Base-by-base conservation (phyloP, 2,329 filamentous ascomycete species). In the Dactylellina parvicollis region DNA sequence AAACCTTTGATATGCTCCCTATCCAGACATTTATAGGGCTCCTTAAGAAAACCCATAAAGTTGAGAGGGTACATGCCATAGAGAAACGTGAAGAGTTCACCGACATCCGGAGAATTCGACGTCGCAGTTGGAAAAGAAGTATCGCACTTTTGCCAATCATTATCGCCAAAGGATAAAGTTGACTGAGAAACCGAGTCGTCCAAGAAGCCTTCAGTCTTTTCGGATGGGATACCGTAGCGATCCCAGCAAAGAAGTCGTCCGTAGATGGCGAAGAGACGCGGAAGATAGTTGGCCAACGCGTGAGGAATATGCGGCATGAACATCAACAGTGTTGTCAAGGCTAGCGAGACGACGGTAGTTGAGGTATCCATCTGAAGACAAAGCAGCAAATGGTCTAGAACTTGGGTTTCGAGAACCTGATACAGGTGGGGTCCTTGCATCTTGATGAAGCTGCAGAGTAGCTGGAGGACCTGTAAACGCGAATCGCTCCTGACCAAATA, bases 51-150 rank as follows among this genome's bases (percentile, higher is more conserved):
- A 80, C 89, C 90, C 86, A 92, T 90, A 77, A 95, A 92, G 79
- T 94, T 94, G 78, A 94, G 86, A 1, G 91, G 91, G 75, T 94
- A 95, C 3, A 95, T 82, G 0, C 91, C 92, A 76, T 95, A 95
- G 0, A 95, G 83, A 24, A 92, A 89, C 1, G 90, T 93, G 77
- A 92, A 95, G 80, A 92, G 93, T 76, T 89, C 87, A 59, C 88
- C 81, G 1, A 94, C 83, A 71, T 91, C 88, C 3, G 88, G 87
- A 1, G 92, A 86, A 2, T 85, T 82, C 4, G 85, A 84, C 42
- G 87, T 86, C 59, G 90, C 86, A 9, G 84, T 82, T 32, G 89
- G 87, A n/a, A 87, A 83, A 4, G 87, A 84, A 74, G 87, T 88
- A 4, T 84, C 79, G 36, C 86, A 84, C 71, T 86, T 86, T 59